These are phyloP conservation scores for Cladosporium sp. DNA, from an alignment of 2,329 filamentous ascomycete species.

Conservation along the genomic window DNA sequence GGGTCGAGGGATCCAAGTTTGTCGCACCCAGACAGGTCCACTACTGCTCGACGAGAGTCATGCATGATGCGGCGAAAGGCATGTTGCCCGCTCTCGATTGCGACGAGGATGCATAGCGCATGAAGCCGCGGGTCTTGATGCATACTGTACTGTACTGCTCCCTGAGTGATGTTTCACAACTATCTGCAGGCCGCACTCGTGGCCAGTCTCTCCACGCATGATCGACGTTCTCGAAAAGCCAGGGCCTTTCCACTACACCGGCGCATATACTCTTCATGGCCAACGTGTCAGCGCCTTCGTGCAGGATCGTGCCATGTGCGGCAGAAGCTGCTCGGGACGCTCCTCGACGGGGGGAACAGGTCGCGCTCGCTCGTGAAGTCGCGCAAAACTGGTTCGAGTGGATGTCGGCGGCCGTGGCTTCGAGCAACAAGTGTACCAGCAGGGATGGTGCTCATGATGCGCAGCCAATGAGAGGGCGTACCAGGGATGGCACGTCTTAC, in stretches of 20 bases:
- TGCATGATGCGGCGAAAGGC: constrained; percentile 2
- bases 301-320: constrained; percentile 13
- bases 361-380: constrained; percentile 7
- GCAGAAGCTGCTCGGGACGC: constrained; percentile 11
- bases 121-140: background rate
- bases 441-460: constrained; percentile 2
- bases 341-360: constrained; percentile 16
- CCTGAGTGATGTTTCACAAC: constrained; percentile 5
- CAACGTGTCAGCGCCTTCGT: constrained; percentile 13
- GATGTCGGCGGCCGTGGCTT: constrained; percentile 11
- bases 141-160: background rate
- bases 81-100: background rate
- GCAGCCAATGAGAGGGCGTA: constrained; percentile 9
- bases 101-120: background rate
- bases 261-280: constrained; percentile 22
- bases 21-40: background rate
- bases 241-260: constrained; percentile 19
- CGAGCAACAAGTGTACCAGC: constrained; percentile 9
- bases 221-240: constrained; percentile 13
- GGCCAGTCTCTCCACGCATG: constrained; percentile 9
- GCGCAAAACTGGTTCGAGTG: constrained; percentile 14
- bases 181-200: constrained; percentile 9
- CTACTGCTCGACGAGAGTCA: background rate
- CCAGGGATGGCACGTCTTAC: constrained; percentile 2
- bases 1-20: background rate